A percentile compares a stretch with the other conserved stretches of the same genome.
These are phyloP conservation scores for Penicillium pancosmium DNA, from an alignment of 495 filamentous ascomycete species.

Conservation along the genomic window DNA sequence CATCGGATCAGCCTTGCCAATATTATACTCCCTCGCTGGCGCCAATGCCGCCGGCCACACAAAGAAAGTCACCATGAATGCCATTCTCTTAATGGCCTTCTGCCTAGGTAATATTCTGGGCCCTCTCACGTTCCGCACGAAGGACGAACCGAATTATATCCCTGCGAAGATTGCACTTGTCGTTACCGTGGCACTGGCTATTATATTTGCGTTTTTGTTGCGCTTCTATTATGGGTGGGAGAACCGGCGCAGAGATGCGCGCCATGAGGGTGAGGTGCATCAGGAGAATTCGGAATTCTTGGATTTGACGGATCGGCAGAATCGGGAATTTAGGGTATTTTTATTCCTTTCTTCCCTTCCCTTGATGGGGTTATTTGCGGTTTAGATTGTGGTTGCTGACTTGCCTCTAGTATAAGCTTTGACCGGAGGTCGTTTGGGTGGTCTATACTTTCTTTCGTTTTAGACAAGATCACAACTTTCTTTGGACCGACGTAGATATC, in stretches of 20 bases:
- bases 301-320: constrained; percentile 43
- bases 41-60: constrained; percentile 53
- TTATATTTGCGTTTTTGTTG: constrained; percentile 38
- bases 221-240: constrained; percentile 48
- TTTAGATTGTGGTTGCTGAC: constrained; percentile 7
- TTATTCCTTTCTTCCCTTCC: not conserved
- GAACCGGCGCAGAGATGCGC: constrained; percentile 42
- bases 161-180: constrained; percentile 66
- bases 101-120: constrained; percentile 63
- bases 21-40: constrained; percentile 46
- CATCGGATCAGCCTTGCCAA: constrained; percentile 39
- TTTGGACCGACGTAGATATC: no score
- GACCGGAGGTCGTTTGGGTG: not conserved
- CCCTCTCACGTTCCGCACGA: constrained; percentile 54
- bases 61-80: constrained; percentile 57
- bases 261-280: constrained; percentile 16
- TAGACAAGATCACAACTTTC: not conserved
- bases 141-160: constrained; percentile 49
- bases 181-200: constrained; percentile 46
- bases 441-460: not conserved
- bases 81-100: constrained; percentile 61
- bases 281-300: constrained; percentile 35
- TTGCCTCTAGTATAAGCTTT: constrained; percentile 19
- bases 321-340: constrained; percentile 33
- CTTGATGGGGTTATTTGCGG: constrained; percentile 19